These are phyloP conservation scores for Bipolaris sorokiniana DNA, from an alignment of 2,329 filamentous ascomycete species.

Conservation along the genomic window DNA sequence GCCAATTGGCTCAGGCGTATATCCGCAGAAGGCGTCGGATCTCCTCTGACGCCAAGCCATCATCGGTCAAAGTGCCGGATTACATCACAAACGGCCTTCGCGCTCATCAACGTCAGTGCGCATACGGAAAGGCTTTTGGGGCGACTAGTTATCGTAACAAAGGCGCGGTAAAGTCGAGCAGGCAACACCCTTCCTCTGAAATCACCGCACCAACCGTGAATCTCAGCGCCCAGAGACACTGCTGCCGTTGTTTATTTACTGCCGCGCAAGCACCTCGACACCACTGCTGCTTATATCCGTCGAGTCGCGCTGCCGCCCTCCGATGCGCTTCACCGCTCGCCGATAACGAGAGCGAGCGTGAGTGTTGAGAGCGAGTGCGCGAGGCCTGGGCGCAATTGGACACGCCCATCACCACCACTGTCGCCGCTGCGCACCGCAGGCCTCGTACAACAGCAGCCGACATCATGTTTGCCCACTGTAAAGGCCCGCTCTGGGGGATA, in stretches of 20 bases:
- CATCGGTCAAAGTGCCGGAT: conserved; percentile 7
- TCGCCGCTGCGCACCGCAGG: conserved; percentile 14
- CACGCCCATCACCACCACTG: background rate
- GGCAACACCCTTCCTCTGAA: conserved; percentile 4
- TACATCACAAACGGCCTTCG: conserved; percentile 16
- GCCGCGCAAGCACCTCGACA: conserved; percentile 1
- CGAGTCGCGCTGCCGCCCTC: conserved; percentile 8
- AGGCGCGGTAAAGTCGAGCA: conserved; percentile 1
- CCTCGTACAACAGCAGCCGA: conserved; percentile 17
- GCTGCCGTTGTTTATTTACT: conserved; percentile 5
- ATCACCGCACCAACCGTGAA: conserved; percentile 2
- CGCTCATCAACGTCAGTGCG: conserved; percentile 18
- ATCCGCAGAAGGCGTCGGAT: background rate
- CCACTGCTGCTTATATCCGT: background rate
- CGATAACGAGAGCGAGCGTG: conserved; percentile 25
- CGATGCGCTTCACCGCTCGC: conserved; percentile 23
- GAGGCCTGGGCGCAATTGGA: conserved; percentile 16
- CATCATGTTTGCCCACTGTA: conserved; percentile 63
- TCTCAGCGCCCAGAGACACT: background rate
- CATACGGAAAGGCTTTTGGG: conserved; percentile 17
- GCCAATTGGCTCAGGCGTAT: too few species aligned
- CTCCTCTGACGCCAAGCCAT: background rate
- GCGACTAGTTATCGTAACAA: background rate
- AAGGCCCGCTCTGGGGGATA: conserved; percentile 63
- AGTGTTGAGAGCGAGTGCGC: background rate